Evolutionary conservation across 352 stramenopile genomes (phyloP), one percentile per base, ranked within the genome.

Genomic region (Globisporangium uncinulatum): DNA sequence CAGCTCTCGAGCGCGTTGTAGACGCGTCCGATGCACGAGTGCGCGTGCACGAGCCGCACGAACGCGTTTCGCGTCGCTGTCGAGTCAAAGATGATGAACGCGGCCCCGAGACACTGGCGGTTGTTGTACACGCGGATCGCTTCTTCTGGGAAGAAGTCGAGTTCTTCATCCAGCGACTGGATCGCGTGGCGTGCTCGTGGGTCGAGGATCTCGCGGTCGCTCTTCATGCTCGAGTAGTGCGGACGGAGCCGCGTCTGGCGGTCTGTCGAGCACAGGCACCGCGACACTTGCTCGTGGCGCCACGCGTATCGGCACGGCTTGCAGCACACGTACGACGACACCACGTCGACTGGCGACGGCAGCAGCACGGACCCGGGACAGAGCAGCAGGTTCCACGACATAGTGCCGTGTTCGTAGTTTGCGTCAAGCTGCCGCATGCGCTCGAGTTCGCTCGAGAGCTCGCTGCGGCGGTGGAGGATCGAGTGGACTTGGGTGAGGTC

Each of bases 81-180:
- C 15, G 76, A 86, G 54, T 85, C 71, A 56, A 92, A 92, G 24
- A 86, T 76, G 9, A 92, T 72, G 47, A 92, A 92, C 6, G 83
- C 83, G 1, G 76, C 76, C 4, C 83, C 83, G 45, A 77, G 72
- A 51, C 83, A 89, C 55, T 73, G 61, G 3, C 76, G 67, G 39
- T 83, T 70, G 9, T 63, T 58, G 61, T 90, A 92, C 37, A 87
- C 61, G 6, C 76, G 65, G 19, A 90, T 56, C 10, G 75, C 75
- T 51, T 89, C 73, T 62, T 87, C 79, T 0, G 79, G 79, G 39
- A 87, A 86, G 36, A 87, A 87, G 54, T 87, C 77, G 49, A 90
- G 75, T 57, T 90, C 69, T 48, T 90, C 78, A 9, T 73, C 66
- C 6, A 90, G 62, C n/a, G 66, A 63, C 20, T 74, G 57, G 46